Conservation (phyloP, 2,329 filamentous ascomycete species). For the Leptographium lundbergii region DNA sequence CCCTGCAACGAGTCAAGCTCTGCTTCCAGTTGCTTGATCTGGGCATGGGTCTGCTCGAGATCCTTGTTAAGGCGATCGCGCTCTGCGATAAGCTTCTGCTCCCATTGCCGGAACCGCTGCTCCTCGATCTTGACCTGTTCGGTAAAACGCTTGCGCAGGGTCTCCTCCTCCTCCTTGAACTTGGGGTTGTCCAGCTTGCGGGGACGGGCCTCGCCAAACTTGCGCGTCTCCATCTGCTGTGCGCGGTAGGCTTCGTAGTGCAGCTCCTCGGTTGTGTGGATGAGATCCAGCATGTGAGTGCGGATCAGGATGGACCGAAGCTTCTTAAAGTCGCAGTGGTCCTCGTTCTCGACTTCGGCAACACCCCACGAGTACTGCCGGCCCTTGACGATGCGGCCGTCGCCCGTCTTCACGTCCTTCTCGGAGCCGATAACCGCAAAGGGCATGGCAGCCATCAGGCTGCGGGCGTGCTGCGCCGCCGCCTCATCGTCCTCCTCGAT, state of each 20-base stretch:
- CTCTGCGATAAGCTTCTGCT: slow-evolving; percentile 99
- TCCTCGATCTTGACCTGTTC: slow-evolving; percentile 99
- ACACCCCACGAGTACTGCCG: slow-evolving; percentile 99
- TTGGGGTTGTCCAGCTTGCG: slow-evolving; percentile 99
- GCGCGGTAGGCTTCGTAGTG: slow-evolving; percentile 99
- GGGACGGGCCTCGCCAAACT: slow-evolving; percentile 94
- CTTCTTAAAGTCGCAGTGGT: slow-evolving; percentile 99
- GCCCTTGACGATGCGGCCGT: slow-evolving; percentile 95
- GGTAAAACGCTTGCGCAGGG: slow-evolving; percentile 95
- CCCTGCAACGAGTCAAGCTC: slow-evolving; percentile 93
- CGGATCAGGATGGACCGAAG: slow-evolving; percentile 96
- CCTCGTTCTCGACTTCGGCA: slow-evolving; percentile 98
- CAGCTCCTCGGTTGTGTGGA: slow-evolving; percentile 97
- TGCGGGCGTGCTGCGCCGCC: slow-evolving; percentile 86
- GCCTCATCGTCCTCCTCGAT: slow-evolving; percentile 97
- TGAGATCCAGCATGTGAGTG: slow-evolving; percentile 98
- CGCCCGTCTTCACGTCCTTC: slow-evolving; percentile 95
- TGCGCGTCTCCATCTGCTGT: slow-evolving; percentile 99
- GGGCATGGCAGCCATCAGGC: slow-evolving; percentile 92
- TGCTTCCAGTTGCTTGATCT: slow-evolving; percentile 80
- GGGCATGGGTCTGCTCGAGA: slow-evolving; percentile 91
- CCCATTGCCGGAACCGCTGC: slow-evolving; percentile 97
- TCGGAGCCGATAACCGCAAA: slow-evolving; percentile 98
- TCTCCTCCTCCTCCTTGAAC: slow-evolving; percentile 99
- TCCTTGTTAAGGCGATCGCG: slow-evolving; percentile 99